Evolutionary conservation across 352 stramenopile species (phyloP), one percentile per base, ranked within the genome.

Genomic region (Globisporangium parvum): DNA sequence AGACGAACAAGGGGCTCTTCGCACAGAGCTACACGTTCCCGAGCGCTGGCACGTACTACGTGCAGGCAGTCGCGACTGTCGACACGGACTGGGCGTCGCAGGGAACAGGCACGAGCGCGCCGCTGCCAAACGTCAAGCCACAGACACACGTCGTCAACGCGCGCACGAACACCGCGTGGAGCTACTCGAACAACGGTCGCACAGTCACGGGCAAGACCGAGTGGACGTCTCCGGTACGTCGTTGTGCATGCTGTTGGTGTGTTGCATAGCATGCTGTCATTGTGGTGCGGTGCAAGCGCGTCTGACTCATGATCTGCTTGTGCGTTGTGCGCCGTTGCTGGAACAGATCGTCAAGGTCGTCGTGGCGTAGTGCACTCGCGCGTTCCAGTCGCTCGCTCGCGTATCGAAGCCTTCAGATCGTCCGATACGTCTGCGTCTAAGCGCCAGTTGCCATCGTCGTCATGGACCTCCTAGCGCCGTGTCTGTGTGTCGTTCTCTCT

Each of bases 71-170:
- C 23, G 76, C 76, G 18, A 86, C 62, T 3, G 73, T 89, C 11
- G 81, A 91, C 58, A 71, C 89, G 69, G 56, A 84, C 53, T 88
- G 81, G 81, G 61, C 62, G 21, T 61, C 53, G 39, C 77, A 90
- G 62, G 73, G 74, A 20, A 74, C 70, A 21, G 61, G 64, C 50
- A 49, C 61, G 12, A 65, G 68, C 40, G 11, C 58, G 1, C 68
- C 76, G 3, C 56, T 67, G 23, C 77, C 76, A 11, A 73, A 77
- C 49, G 66, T 87, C 12, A 71, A 66, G 26, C 79, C 82, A 14
- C 79, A 92, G 67, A 83, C 75, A 1, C 82, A 92, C 65, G 59
- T 87, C 26, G 77, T 88, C 40, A 90, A 92, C 55, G 77, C 69
- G 42, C 77, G 82, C 44, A 89, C 77, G 14, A 87, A 90, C 59